These are phyloP conservation scores for Fusarium kyushuense DNA, from an alignment of 2,329 filamentous ascomycete species.

Conservation along the genomic window DNA sequence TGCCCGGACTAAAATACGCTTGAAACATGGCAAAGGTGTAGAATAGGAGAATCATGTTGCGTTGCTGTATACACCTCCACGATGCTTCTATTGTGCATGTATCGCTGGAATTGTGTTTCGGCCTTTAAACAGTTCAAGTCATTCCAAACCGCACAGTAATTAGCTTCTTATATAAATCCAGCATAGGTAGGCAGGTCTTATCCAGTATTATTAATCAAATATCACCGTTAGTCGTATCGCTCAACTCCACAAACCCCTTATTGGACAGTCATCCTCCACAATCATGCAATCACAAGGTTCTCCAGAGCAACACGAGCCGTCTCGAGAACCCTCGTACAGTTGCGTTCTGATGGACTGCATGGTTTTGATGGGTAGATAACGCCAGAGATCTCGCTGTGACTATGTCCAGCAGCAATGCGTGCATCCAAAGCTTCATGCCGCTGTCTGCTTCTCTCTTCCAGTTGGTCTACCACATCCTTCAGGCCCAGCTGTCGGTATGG, in stretches of 20 bases:
- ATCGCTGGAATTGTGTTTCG: neutral
- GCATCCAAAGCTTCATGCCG: conserved; percentile 64
- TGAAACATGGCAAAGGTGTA: neutral
- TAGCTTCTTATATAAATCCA: neutral
- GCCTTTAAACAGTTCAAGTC: too few species aligned
- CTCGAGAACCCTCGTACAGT: conserved; percentile 65
- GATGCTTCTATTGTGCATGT: neutral
- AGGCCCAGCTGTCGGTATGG: conserved; percentile 60
- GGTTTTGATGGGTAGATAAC: conserved; percentile 44
- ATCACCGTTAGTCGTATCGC: neutral
- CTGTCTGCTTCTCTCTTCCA: conserved; percentile 63
- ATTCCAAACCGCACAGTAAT: neutral
- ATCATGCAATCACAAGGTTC: conserved; percentile 64
- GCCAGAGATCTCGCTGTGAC: conserved; percentile 43
- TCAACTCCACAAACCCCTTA: neutral
- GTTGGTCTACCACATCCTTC: conserved; percentile 64
- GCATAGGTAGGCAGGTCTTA: neutral
- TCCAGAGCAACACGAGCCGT: conserved; percentile 67
- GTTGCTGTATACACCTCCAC: neutral
- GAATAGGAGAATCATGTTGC: neutral
- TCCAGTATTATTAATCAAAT: neutral
- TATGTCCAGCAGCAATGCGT: conserved; percentile 56
- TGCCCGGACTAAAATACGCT: neutral
- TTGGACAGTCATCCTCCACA: neutral
- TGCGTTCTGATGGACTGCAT: conserved; percentile 52